These are phyloP conservation scores for Citrus australasica DNA, from an alignment of 345 rosid species.

Conservation along the genomic window DNA sequence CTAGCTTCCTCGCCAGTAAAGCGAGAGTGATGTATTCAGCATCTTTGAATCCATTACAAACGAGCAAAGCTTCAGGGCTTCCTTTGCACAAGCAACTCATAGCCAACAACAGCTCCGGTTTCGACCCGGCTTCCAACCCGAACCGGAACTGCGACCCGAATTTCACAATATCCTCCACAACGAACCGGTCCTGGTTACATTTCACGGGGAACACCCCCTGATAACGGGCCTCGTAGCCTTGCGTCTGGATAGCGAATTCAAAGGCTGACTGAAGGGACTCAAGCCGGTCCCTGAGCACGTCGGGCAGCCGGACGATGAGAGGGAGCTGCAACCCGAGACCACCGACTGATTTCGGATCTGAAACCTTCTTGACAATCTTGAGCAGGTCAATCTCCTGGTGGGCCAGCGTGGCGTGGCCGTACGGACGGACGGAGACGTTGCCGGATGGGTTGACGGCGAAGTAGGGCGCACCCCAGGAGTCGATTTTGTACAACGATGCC, in stretches of 20 bases:
- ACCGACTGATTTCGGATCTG: conserved; percentile 69
- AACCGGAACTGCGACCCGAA: conserved; percentile 75
- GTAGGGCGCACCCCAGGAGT: conserved; percentile 90
- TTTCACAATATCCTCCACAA: conserved; percentile 78
- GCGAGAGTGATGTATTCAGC: conserved; percentile 77
- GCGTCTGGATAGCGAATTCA: conserved; percentile 58
- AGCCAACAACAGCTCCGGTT: conserved; percentile 90
- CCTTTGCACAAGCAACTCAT: conserved; percentile 88
- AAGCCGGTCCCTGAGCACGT: conserved; percentile 80
- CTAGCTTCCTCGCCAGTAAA: conserved; percentile 61
- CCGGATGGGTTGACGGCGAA: conserved; percentile 71
- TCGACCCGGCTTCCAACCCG: conserved; percentile 93
- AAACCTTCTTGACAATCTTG: conserved; percentile 70
- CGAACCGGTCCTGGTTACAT: conserved; percentile 90
- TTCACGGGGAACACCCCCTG: conserved; percentile 95
- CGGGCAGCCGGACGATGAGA: conserved; percentile 70
- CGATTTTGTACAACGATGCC: conserved; percentile 59
- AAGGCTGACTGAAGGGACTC: conserved; percentile 77
- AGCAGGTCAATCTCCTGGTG: conserved; percentile 87
- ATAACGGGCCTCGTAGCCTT: conserved; percentile 62
- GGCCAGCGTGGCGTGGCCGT: conserved; percentile 52
- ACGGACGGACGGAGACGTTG: conserved; percentile 64
- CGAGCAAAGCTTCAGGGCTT: conserved; percentile 56
- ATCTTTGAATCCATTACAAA: conserved; percentile 93
- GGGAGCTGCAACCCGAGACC: conserved; percentile 90